A percentile compares a stretch with the other conserved stretches of the same genome.
Conservation (phyloP, 495 filamentous ascomycete genomes). For the Penicillium maclennaniae region DNA sequence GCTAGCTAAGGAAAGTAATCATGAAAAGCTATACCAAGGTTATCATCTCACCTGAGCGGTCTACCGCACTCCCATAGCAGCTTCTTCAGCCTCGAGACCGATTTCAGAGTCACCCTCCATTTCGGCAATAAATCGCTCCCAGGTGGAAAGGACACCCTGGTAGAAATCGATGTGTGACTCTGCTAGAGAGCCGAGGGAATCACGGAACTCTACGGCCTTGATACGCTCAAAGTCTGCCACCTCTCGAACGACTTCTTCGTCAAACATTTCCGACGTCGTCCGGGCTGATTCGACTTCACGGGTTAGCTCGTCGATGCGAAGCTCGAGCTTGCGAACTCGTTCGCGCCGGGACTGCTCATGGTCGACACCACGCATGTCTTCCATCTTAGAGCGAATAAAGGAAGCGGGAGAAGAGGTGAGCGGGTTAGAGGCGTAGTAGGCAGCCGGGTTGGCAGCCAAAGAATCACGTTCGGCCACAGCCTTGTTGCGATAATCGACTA, state of each 20-base stretch:
- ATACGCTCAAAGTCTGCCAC: slow-evolving; percentile 93
- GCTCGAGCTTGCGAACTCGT: slow-evolving; percentile 80
- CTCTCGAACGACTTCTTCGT: slow-evolving; percentile 90
- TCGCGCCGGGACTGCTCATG: slow-evolving; percentile 89
- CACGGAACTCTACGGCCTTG: slow-evolving; percentile 88
- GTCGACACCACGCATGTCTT: slow-evolving; percentile 94
- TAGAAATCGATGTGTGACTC: slow-evolving; percentile 89
- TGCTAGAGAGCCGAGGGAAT: slow-evolving; percentile 76
- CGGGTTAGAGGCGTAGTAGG: slow-evolving; percentile 55
- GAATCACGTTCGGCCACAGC: slow-evolving; percentile 83
- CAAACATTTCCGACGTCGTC: slow-evolving; percentile 78
- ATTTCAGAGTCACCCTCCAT: slow-evolving; percentile 65
- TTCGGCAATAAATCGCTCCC: slow-evolving; percentile 84
- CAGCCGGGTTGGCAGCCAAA: slow-evolving; percentile 61
- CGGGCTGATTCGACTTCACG: slow-evolving; percentile 83
- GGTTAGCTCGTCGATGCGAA: slow-evolving; percentile 85
- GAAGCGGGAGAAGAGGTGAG: slow-evolving; percentile 66
- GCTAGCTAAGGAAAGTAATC: slow-evolving; percentile 14
- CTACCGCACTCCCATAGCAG: slow-evolving; percentile 11
- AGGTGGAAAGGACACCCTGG: slow-evolving; percentile 69
- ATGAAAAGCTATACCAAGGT: slow-evolving; percentile 17
- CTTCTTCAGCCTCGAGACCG: slow-evolving; percentile 13
- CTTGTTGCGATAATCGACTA: slow-evolving; percentile 93
- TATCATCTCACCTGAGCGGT: neutral
- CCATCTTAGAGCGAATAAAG: slow-evolving; percentile 93